Conservation (phyloP, 164 flowering plant genomes). For the Vitis amurensis region DNA sequence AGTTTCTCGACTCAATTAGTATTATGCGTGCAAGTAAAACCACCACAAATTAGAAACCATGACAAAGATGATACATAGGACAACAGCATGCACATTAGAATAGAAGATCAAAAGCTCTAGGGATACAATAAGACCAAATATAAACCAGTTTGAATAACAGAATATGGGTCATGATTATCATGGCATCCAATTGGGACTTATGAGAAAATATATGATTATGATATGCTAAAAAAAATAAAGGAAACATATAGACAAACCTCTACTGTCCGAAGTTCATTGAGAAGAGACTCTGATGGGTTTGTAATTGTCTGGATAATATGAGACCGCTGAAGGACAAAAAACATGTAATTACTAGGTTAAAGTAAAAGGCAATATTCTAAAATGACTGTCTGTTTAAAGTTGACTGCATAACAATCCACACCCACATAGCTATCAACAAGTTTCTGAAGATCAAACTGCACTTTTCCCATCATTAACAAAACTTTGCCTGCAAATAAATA, state of each 20-base stretch:
- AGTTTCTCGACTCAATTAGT: no score
- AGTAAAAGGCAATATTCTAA: not conserved
- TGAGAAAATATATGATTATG: no score
- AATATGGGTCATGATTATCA: no score
- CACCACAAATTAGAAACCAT: no score
- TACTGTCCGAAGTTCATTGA: conserved; percentile 71
- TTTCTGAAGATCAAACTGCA: conserved; percentile 73
- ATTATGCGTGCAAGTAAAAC: no score
- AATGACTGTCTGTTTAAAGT: not conserved
- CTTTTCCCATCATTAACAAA: conserved; percentile 54
- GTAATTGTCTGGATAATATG: conserved; percentile 64
- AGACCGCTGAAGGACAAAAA: conserved; percentile 48
- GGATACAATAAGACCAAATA: not conserved
- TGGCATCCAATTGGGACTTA: no score
- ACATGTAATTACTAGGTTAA: conserved; percentile 2
- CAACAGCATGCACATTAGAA: not conserved
- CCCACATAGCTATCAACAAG: conserved; percentile 74
- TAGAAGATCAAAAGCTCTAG: not conserved
- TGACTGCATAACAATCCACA: conserved; percentile 8
- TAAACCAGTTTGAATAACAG: no score
- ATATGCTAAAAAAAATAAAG: conserved; percentile 3
- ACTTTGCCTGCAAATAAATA: conserved; percentile 41
- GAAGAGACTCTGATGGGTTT: conserved; percentile 77
- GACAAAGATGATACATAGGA: no score
- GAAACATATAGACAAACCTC: conserved; percentile 49